These are phyloP conservation scores for Cryoendolithus antarcticus DNA, from an alignment of 2,329 filamentous ascomycete genomes.

Conservation along the genomic window DNA sequence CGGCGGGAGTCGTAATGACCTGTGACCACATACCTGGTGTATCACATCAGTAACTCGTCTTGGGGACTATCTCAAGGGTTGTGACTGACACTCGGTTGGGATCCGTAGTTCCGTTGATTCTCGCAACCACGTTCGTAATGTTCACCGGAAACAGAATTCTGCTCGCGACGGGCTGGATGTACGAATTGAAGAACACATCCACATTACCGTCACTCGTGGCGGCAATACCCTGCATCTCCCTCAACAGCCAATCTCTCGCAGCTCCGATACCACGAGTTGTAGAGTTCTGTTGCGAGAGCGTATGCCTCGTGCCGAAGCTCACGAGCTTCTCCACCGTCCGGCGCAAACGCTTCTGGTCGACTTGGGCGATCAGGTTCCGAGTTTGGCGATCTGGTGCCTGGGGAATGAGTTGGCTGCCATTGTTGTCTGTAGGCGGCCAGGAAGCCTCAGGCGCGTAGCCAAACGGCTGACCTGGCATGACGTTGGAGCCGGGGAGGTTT, in stretches of 20 bases:
- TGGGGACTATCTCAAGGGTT: no score
- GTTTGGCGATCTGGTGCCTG: slow-evolving; percentile 31
- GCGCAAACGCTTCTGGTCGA: slow-evolving; percentile 35
- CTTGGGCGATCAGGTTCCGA: slow-evolving; percentile 26
- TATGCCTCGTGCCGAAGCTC: slow-evolving; percentile 46
- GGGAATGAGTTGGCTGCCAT: slow-evolving; percentile 26
- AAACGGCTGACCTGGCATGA: slow-evolving; percentile 10
- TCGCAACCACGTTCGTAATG: slow-evolving; percentile 43
- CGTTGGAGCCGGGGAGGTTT: slow-evolving; percentile 14
- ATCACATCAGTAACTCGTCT: no score
- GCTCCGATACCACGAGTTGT: slow-evolving; percentile 43
- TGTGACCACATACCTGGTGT: slow-evolving; percentile 35
- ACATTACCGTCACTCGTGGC: slow-evolving; percentile 37
- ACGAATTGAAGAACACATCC: slow-evolving; percentile 38
- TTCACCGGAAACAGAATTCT: slow-evolving; percentile 40
- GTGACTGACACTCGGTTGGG: slow-evolving; percentile 27
- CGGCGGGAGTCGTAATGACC: slow-evolving; percentile 45
- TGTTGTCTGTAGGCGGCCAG: slow-evolving; percentile 28
- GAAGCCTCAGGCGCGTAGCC: slow-evolving; percentile 13
- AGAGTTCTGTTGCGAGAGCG: slow-evolving; percentile 40
- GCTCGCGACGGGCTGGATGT: slow-evolving; percentile 36
- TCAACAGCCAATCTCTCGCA: slow-evolving; percentile 44
- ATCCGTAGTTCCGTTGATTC: slow-evolving; percentile 37
- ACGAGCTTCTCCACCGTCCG: slow-evolving; percentile 41
- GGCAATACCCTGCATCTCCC: slow-evolving; percentile 38